Base-by-base conservation (phyloP, 2,329 filamentous ascomycete species). In the Albophoma yamanashiensis region DNA sequence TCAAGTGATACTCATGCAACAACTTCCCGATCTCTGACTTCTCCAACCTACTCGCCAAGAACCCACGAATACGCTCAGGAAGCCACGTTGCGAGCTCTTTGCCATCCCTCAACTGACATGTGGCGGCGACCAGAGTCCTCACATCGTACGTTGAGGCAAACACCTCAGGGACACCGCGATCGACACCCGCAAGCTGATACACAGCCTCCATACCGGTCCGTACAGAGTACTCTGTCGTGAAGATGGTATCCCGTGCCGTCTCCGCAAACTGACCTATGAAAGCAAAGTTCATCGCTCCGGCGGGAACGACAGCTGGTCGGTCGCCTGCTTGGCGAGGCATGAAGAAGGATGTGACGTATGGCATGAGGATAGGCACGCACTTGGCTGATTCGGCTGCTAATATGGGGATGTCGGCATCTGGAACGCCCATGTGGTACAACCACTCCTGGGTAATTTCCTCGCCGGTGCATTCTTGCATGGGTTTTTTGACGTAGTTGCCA, bases 121-220 rank as follows among this genome's bases (percentile, higher is more conserved):
- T 52, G 4, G 47, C 47, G 15, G 47, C 47, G 3, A 52, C 6
- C 25, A 52, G 47, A 4, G 47, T 52, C 17, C 47, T 52, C 27
- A 52, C 47, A n/a, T 52, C 47, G n/a, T 52, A 52, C 2, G 47
- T 52, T 4, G 47, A 52, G 6, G 47, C 47, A n/a, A 52, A 52
- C 15, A 52, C 47, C 27, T 52, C 47, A 8, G 47, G 47, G 20
- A 52, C 17, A 7, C 47, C 47, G 17, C 47, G 47, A 52, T 52
- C 47, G 34, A 52, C 47, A 8, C 62, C 61, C 1, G 59, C 58
- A 17, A 65, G 64, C 55, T 62, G 62, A 34, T 65, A 66, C 11
- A 75, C 72, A 2, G 75, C 73, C 65, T 75, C 70, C 68, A 76
- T 74, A 31, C 70, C 75, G 1, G 68, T 70, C 8, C 68, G 65